phyloP scores from a whole-genome alignment of 441 rosid genomes.

The Mallotus japonicus region DNA sequence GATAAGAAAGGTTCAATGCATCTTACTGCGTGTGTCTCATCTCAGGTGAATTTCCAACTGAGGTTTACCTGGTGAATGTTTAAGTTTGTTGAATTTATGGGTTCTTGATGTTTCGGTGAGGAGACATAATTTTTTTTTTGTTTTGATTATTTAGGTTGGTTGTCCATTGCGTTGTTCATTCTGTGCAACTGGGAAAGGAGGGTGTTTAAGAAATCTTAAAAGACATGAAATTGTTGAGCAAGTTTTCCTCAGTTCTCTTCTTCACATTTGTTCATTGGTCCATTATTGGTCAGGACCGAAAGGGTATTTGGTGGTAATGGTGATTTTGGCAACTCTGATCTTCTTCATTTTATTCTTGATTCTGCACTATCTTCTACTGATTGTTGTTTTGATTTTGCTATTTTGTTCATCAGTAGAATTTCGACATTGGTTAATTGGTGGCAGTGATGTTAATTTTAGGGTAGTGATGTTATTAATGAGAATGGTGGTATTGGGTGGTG shows the following conservation, averaged over 20 bases:
- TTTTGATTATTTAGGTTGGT: slow-evolving; percentile 60
- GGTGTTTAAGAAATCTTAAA: slow-evolving; percentile 82
- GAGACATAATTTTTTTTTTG: background rate
- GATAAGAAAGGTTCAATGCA: slow-evolving; percentile 70
- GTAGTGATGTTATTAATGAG: too few species aligned
- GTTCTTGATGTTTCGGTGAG: background rate
- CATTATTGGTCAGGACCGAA: too few species aligned
- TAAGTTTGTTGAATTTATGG: background rate
- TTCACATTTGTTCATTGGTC: too few species aligned
- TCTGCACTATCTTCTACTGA: too few species aligned
- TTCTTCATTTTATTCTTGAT: too few species aligned
- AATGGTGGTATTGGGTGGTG: too few species aligned
- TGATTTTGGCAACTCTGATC: too few species aligned
- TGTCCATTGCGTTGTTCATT: slow-evolving; percentile 91
- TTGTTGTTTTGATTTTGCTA: too few species aligned
- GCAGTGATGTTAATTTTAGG: too few species aligned
- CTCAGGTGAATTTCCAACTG: slow-evolving; percentile 54
- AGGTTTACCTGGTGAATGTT: background rate
- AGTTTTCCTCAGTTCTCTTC: slow-evolving; percentile 37
- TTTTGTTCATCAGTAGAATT: too few species aligned
- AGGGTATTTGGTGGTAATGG: too few species aligned
- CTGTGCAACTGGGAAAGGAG: slow-evolving; percentile 98
- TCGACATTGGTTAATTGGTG: too few species aligned
- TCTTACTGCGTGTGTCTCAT: slow-evolving; percentile 90
- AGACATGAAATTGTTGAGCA: slow-evolving; percentile 91